Conservation (phyloP, 2,329 filamentous ascomycete species). For the Phialocephala subalpina region DNA sequence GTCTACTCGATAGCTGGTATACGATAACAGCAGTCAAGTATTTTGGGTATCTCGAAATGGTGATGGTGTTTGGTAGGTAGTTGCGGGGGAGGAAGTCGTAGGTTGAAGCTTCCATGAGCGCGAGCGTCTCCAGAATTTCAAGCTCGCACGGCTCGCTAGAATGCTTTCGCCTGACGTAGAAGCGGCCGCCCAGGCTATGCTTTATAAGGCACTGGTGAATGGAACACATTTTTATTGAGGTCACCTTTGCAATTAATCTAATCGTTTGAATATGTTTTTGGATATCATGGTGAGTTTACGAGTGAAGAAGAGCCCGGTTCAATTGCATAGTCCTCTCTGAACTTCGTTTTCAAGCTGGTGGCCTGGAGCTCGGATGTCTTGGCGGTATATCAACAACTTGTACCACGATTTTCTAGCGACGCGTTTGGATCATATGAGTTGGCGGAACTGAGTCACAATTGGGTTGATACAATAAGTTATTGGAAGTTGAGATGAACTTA, state of each 20-base stretch:
- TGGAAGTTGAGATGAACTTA: neutral
- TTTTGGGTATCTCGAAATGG: conserved; percentile 20
- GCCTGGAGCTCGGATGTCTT: neutral
- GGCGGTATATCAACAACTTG: neutral
- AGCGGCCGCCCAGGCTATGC: too few species aligned
- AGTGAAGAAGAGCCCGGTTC: too few species aligned
- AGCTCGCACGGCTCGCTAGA: too few species aligned
- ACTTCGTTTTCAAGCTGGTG: neutral
- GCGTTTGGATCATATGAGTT: neutral
- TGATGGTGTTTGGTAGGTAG: conserved; percentile 16
- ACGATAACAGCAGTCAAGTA: conserved; percentile 34
- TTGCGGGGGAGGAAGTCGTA: conserved; percentile 22
- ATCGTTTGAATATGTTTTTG: too few species aligned
- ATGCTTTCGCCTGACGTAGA: too few species aligned
- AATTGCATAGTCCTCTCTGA: too few species aligned
- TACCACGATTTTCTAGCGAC: too few species aligned
- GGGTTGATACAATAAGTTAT: neutral
- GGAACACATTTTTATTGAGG: too few species aligned
- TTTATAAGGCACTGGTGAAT: too few species aligned
- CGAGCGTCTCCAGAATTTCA: too few species aligned
- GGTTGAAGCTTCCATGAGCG: conserved; percentile 17
- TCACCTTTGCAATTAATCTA: too few species aligned
- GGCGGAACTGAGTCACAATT: neutral
- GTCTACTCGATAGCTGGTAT: conserved; percentile 29
- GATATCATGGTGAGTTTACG: too few species aligned